Percentiles rank a stretch among this genome's conserved stretches.
phyloP scores from a whole-genome alignment of 345 rosid species.

The Litchi chinensis region DNA sequence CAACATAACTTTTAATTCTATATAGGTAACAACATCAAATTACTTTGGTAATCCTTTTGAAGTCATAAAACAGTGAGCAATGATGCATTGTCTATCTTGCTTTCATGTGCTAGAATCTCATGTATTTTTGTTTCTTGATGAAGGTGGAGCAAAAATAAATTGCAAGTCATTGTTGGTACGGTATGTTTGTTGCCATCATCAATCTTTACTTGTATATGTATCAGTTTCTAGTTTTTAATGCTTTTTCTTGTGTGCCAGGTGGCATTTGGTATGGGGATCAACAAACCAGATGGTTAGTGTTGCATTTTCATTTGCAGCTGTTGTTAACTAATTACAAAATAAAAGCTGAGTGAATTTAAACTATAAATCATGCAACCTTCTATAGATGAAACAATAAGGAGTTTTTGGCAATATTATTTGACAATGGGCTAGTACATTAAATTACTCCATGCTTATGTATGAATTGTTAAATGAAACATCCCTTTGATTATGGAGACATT shows the following conservation, averaged over 20 bases:
- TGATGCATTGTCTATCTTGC: not conserved
- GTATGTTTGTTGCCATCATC: conserved; percentile 47
- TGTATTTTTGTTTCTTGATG: conserved; percentile 21
- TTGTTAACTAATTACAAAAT: not conserved
- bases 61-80: not conserved
- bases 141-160: conserved; percentile 94
- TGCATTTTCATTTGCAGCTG: conserved; percentile 1
- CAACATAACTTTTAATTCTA: not conserved
- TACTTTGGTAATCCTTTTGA: not conserved
- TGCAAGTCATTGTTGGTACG: conserved; percentile 98
- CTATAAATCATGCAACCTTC: too few relatives aligned
- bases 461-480: too few relatives aligned
- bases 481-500: too few relatives aligned
- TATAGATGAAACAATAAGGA: too few relatives aligned
- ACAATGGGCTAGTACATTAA: too few relatives aligned
- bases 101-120: conserved; percentile 13
- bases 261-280: conserved; percentile 99
- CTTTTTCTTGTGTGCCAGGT: conserved; percentile 52
- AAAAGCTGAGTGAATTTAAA: too few relatives aligned
- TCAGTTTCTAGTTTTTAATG: conserved; percentile 19
- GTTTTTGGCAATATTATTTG: too few relatives aligned
- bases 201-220: conserved; percentile 15
- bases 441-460: too few relatives aligned
- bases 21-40: not conserved
- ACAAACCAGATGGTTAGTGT: conserved; percentile 95